A percentile compares a stretch with the other conserved stretches of the same genome.
These are phyloP conservation scores for Kwoniella shandongensis DNA, from an alignment of 768 basidiomycete genomes.

Conservation along the genomic window DNA sequence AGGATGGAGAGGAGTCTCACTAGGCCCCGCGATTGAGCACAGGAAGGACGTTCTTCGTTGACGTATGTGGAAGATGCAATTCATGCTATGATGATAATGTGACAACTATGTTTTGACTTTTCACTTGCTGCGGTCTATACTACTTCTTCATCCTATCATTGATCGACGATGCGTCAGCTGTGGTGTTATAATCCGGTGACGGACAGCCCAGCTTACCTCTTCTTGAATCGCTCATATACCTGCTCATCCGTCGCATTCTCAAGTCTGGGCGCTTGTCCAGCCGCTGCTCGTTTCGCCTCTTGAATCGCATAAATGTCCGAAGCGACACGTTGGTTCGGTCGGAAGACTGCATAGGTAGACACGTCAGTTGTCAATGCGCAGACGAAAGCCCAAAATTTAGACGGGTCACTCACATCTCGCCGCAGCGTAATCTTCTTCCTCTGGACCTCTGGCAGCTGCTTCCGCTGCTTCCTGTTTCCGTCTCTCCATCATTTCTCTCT, in stretches of 20 bases:
- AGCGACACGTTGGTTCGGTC: conserved; percentile 75
- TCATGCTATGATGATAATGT: too few relatives aligned
- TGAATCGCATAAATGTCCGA: conserved; percentile 82
- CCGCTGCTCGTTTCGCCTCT: conserved; percentile 82
- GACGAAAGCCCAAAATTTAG: background rate
- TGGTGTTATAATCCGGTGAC: too few relatives aligned
- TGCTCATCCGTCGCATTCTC: conserved; percentile 90
- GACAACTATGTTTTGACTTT: too few relatives aligned
- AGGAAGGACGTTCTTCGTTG: too few relatives aligned
- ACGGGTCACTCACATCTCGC: conserved; percentile 70
- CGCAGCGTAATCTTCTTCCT: conserved; percentile 79
- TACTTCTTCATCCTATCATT: conserved; percentile 14
- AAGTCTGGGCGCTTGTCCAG: conserved; percentile 61
- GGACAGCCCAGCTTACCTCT: conserved; percentile 58
- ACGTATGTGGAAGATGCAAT: too few relatives aligned
- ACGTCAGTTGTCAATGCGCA: background rate
- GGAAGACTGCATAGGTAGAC: conserved; percentile 65
- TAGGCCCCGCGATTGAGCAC: too few relatives aligned
- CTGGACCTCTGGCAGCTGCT: conserved; percentile 29
- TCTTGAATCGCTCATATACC: conserved; percentile 92
- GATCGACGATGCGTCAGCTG: too few relatives aligned
- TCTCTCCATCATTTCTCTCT: conserved; percentile 67
- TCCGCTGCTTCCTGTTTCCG: conserved; percentile 61
- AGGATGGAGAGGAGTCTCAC: too few relatives aligned
- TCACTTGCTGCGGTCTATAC: too few relatives aligned